Percentiles rank a stretch among this genome's conserved stretches.
Evolutionary conservation across 768 basidiomycete species (phyloP).

Genomic region (Trametes maxima): DNA sequence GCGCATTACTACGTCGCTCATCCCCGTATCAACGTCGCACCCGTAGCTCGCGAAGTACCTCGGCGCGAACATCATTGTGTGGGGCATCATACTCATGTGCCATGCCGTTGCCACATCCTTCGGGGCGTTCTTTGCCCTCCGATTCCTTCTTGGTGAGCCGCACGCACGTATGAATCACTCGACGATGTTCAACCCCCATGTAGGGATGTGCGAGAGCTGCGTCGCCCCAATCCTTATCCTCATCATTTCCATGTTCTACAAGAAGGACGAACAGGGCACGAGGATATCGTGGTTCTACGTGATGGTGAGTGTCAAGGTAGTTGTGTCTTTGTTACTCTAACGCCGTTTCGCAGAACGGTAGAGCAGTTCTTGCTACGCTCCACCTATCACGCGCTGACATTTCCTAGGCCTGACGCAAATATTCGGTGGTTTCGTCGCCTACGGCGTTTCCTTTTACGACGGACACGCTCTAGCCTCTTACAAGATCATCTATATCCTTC

Average conservation of each 20-base stretch:
- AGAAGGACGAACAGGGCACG: constrained; percentile 62
- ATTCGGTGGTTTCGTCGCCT: constrained; percentile 68
- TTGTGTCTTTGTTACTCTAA: neutral
- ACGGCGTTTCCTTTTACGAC: constrained; percentile 58
- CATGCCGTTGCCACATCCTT: constrained; percentile 60
- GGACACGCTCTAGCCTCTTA: constrained; percentile 54
- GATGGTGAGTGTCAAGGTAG: constrained; percentile 44
- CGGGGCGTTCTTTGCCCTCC: constrained; percentile 61
- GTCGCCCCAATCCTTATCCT: constrained; percentile 65
- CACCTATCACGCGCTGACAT: neutral
- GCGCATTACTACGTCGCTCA: neutral
- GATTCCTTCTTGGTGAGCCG: constrained; percentile 56
- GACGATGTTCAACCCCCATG: neutral
- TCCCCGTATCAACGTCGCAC: neutral
- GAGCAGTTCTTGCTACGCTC: neutral
- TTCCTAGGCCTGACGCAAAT: constrained; percentile 46
- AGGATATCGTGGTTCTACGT: constrained; percentile 69
- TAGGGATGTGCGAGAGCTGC: constrained; percentile 70
- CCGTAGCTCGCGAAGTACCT: constrained; percentile 48
- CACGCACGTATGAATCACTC: neutral
- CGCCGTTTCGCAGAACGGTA: constrained; percentile 46
- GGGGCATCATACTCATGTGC: constrained; percentile 62
- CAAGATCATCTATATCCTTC: constrained; percentile 62
- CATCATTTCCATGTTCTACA: constrained; percentile 69
- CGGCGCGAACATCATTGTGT: constrained; percentile 61